Evolutionary conservation across 495 filamentous ascomycete species (phyloP).

Genomic region (Patellaria atrata): DNA sequence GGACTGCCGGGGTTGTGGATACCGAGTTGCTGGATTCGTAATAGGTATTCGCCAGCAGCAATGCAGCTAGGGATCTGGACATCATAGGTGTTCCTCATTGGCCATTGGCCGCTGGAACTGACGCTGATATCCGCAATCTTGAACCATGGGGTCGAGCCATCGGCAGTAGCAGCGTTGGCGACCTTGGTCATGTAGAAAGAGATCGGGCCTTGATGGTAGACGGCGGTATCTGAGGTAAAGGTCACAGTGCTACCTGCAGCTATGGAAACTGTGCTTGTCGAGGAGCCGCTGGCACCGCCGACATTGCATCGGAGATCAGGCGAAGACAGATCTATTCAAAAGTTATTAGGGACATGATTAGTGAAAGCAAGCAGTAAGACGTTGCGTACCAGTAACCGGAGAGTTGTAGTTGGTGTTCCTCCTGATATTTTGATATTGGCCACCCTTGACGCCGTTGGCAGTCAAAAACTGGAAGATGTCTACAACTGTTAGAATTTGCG

Average conservation of each 20-base stretch:
- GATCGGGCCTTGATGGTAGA: constrained; percentile 48
- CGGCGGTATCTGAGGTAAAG: constrained; percentile 34
- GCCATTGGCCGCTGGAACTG: constrained; percentile 2
- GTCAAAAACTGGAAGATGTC: constrained; percentile 34
- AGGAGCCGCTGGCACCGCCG: constrained; percentile 32
- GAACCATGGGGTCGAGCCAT: constrained; percentile 19
- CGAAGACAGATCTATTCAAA: constrained; percentile 35
- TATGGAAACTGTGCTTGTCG: constrained; percentile 33
- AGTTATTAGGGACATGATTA: not conserved
- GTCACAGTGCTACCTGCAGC: constrained; percentile 38
- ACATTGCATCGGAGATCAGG: constrained; percentile 45
- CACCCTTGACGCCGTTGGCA: constrained; percentile 32
- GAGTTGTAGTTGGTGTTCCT: constrained; percentile 44
- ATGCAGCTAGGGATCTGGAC: constrained; percentile 18
- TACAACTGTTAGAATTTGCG: constrained; percentile 1
- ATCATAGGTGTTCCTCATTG: constrained; percentile 25
- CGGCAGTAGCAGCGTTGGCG: constrained; percentile 11
- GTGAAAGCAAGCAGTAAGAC: constrained; percentile 1
- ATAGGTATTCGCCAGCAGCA: constrained; percentile 19
- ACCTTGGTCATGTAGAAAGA: constrained; percentile 32
- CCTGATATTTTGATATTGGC: constrained; percentile 38
- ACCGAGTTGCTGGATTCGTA: constrained; percentile 20
- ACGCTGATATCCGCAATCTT: constrained; percentile 26
- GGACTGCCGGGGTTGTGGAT: constrained; percentile 40
- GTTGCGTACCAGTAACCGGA: constrained; percentile 32